These are phyloP conservation scores for Cladosporium austrohemisphaericum DNA, from an alignment of 2,329 filamentous ascomycete species.

Conservation along the genomic window DNA sequence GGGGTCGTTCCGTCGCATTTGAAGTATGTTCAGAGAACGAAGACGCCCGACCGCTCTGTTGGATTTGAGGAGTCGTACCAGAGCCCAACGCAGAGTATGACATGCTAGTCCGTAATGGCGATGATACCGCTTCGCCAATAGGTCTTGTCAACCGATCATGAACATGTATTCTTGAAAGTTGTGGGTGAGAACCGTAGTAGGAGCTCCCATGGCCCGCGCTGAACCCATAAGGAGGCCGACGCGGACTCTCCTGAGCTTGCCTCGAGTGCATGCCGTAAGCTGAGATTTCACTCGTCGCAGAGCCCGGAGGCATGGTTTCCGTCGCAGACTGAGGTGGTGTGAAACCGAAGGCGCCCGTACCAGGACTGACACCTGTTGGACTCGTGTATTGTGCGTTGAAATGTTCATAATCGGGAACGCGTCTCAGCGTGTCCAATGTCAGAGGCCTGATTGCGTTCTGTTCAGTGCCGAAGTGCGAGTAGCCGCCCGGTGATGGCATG, in stretches of 20 bases:
- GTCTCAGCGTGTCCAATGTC: conserved; percentile 64
- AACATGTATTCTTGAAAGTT: conserved; percentile 41
- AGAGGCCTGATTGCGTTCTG: conserved; percentile 64
- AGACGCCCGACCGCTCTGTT: conserved; percentile 22
- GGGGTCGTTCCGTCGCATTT: conserved; percentile 21
- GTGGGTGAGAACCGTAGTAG: conserved; percentile 29
- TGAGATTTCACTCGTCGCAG: conserved; percentile 37
- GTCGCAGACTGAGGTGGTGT: conserved; percentile 51
- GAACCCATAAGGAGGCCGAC: conserved; percentile 22
- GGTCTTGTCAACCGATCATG: conserved; percentile 42
- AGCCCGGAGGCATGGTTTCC: conserved; percentile 45
- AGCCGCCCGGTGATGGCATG: conserved; percentile 44
- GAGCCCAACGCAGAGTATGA: conserved; percentile 36
- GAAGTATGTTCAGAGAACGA: conserved; percentile 27
- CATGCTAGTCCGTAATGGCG: conserved; percentile 45
- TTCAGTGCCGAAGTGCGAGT: conserved; percentile 38
- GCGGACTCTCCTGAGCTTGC: conserved; percentile 21
- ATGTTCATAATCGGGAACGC: conserved; percentile 61
- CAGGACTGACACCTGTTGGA: conserved; percentile 62
- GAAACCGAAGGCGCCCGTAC: conserved; percentile 65
- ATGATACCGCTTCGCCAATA: conserved; percentile 41
- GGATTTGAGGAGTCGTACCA: conserved; percentile 4
- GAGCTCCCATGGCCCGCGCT: conserved; percentile 9
- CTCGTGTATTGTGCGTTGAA: conserved; percentile 58
- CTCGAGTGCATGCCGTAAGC: conserved; percentile 35